Percentiles rank a stretch among this genome's conserved stretches.
Conservation (phyloP, 441 rosid species). For the Codiaeum variegatum region DNA sequence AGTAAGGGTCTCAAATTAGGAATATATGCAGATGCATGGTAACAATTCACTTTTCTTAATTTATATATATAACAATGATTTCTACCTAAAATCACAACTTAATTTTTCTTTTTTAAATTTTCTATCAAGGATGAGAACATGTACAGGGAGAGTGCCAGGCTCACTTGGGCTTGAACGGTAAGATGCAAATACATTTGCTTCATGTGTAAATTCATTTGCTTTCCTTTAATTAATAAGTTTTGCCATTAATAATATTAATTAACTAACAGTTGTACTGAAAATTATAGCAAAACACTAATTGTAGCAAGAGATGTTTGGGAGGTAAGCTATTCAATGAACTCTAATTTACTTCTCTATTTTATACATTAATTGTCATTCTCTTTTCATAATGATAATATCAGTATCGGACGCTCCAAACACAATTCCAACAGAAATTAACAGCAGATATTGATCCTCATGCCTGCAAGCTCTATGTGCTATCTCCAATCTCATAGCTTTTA, state of each 20-base stretch:
- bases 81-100: too few relatives aligned
- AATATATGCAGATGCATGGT: slow-evolving; percentile 50
- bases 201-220: slow-evolving; percentile 33
- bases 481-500: slow-evolving; percentile 5
- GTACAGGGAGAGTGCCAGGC: slow-evolving; percentile 32
- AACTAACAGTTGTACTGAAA: too few relatives aligned
- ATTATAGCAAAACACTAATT: too few relatives aligned
- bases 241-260: too few relatives aligned
- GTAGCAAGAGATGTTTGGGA: slow-evolving; percentile 48
- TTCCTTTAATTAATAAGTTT: not conserved
- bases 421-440: slow-evolving; percentile 25
- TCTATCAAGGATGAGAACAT: slow-evolving; percentile 19
- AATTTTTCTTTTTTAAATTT: not conserved
- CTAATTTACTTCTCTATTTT: not conserved
- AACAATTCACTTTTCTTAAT: not conserved
- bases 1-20: slow-evolving; percentile 44
- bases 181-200: slow-evolving; percentile 41
- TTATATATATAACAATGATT: too few relatives aligned
- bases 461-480: slow-evolving; percentile 42
- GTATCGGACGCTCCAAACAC: slow-evolving; percentile 18
- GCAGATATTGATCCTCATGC: slow-evolving; percentile 27
- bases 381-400: not conserved
- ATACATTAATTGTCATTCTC: not conserved
- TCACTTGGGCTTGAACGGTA: slow-evolving; percentile 41
- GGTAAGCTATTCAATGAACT: slow-evolving; percentile 18